phyloP scores from a whole-genome alignment of 2,329 filamentous ascomycete genomes.

The Chrysoporthe puriensis region DNA sequence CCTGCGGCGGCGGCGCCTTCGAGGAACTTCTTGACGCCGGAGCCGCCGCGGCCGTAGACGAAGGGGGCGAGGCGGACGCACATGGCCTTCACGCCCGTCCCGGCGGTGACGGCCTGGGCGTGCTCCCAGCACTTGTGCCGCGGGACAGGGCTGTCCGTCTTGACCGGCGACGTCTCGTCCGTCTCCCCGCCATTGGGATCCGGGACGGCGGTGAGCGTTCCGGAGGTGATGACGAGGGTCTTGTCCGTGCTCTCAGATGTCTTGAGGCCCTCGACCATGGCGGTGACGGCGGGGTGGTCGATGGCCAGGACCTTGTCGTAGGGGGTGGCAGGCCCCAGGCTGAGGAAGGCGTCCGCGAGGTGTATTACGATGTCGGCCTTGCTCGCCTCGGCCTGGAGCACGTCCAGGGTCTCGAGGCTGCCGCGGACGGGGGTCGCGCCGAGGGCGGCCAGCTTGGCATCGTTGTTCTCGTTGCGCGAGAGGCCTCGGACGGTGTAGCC shows the following conservation, averaged over 20 bases:
- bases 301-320: slow-evolving; percentile 35
- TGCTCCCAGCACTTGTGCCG: slow-evolving; percentile 38
- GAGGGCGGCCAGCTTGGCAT: slow-evolving; percentile 41
- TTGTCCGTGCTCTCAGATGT: slow-evolving; percentile 32
- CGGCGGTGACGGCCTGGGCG: slow-evolving; percentile 34
- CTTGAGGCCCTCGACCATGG: slow-evolving; percentile 42
- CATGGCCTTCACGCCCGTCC: slow-evolving; percentile 40
- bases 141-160: slow-evolving; percentile 23
- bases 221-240: slow-evolving; percentile 41
- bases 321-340: background rate
- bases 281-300: slow-evolving; percentile 42
- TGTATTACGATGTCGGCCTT: slow-evolving; percentile 48
- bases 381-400: slow-evolving; percentile 43
- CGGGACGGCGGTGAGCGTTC: slow-evolving; percentile 34
- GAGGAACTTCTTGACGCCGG: slow-evolving; percentile 42
- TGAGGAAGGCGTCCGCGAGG: slow-evolving; percentile 39
- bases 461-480: slow-evolving; percentile 33
- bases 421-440: slow-evolving; percentile 47
- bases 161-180: slow-evolving; percentile 31
- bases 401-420: slow-evolving; percentile 42
- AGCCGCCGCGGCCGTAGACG: slow-evolving; percentile 48
- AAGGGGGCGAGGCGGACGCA: slow-evolving; percentile 46
- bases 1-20: slow-evolving; percentile 31
- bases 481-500: slow-evolving; percentile 48
- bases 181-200: slow-evolving; percentile 35